Conservation (phyloP, 2,329 filamentous ascomycete species). For the Penicillium sp. region DNA sequence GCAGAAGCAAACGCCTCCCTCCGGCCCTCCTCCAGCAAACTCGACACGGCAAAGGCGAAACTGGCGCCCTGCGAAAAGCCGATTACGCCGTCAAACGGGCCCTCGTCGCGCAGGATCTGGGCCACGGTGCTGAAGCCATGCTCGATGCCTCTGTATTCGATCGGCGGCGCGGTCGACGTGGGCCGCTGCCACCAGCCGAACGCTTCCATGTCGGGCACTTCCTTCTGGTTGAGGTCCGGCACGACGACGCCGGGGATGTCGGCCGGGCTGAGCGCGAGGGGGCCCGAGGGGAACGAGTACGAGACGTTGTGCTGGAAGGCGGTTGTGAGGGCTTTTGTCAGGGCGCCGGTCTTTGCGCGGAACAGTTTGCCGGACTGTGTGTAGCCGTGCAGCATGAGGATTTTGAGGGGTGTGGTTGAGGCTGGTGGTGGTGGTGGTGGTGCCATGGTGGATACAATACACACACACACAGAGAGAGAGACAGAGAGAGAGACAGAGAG, state of each 20-base stretch:
- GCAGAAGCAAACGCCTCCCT: constrained; percentile 46
- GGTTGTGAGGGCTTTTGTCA: constrained; percentile 77
- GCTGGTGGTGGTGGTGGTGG: neutral
- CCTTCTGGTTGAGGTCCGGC: constrained; percentile 44
- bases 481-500: no score
- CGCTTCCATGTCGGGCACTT: constrained; percentile 49
- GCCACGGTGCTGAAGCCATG: constrained; percentile 64
- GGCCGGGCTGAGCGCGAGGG: constrained; percentile 57
- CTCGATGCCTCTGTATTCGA: constrained; percentile 66
- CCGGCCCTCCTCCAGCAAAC: constrained; percentile 59
- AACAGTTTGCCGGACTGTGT: constrained; percentile 86
- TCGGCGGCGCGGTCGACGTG: constrained; percentile 50
- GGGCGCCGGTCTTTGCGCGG: constrained; percentile 79
- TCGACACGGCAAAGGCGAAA: constrained; percentile 67
- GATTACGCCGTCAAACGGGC: constrained; percentile 71
- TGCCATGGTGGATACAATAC: constrained; percentile 2
- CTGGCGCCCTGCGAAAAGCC: constrained; percentile 81
- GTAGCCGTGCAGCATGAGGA: constrained; percentile 81
- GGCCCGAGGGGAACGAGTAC: constrained; percentile 67
- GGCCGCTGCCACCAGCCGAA: constrained; percentile 78
- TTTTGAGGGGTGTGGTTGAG: constrained; percentile 45
- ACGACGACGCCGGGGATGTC: constrained; percentile 67
- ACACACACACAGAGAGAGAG: no score
- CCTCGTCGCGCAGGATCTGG: constrained; percentile 56
- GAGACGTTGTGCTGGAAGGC: constrained; percentile 60